A percentile compares a stretch with the other conserved stretches of the same genome.
phyloP scores from a whole-genome alignment of 208 protist species.

The Endotrypanum monterogeii region DNA sequence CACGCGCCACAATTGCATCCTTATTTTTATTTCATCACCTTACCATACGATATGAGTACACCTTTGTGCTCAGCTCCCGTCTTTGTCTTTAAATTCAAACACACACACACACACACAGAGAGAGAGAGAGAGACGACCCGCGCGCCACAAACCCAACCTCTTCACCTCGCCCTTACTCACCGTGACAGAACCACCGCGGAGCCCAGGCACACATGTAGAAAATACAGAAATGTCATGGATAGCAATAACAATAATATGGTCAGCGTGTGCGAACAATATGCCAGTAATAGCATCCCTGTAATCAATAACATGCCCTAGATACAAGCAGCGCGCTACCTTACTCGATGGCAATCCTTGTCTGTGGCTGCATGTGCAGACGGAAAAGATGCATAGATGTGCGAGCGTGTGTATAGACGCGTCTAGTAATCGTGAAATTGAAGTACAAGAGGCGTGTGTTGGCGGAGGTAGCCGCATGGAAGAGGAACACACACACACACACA shows the following conservation, averaged over 20 bases:
- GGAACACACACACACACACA: neutral
- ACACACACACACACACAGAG: neutral
- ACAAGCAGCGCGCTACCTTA: neutral
- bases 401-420: neutral
- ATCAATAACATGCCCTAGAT: neutral
- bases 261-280: neutral
- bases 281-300: neutral
- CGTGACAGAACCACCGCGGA: too few relatives aligned
- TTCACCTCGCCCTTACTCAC: too few relatives aligned
- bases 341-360: neutral
- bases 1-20: neutral
- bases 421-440: neutral
- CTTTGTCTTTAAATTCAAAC: neutral
- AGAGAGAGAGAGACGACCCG: too few relatives aligned
- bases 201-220: neutral
- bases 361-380: neutral
- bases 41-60: too few relatives aligned
- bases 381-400: neutral
- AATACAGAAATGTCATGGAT: neutral
- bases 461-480: neutral
- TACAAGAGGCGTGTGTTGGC: neutral
- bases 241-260: conserved; percentile 3
- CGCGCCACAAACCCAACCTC: too few relatives aligned
- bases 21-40: too few relatives aligned
- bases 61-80: too few relatives aligned